Evolutionary conservation across 2,329 filamentous ascomycete species (phyloP).

Genomic region (Seiridium unicorne): DNA sequence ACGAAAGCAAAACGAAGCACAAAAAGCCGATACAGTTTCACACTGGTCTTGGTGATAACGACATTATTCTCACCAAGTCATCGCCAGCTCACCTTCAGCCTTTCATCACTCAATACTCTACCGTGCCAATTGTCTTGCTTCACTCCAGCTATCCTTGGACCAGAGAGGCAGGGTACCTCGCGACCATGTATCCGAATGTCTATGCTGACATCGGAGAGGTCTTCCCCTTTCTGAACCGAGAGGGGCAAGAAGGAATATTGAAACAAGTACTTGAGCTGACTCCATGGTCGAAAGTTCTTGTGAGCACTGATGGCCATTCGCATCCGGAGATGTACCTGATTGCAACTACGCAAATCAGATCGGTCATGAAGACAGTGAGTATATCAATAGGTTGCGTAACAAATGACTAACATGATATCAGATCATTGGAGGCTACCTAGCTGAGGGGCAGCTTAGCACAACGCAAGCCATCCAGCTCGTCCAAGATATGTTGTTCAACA

Average conservation of each 20-base stretch:
- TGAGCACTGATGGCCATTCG: constrained; percentile 78
- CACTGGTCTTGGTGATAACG: constrained; percentile 78
- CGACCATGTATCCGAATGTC: constrained; percentile 73
- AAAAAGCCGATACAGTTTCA: constrained; percentile 82
- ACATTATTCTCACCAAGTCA: constrained; percentile 66
- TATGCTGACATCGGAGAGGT: constrained; percentile 83
- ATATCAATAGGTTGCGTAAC: neutral
- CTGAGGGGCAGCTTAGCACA: constrained; percentile 59
- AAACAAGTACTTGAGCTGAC: constrained; percentile 73
- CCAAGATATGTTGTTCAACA: constrained; percentile 71
- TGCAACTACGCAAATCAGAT: constrained; percentile 69
- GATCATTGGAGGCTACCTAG: constrained; percentile 66
- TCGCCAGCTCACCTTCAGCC: constrained; percentile 75
- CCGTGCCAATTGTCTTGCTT: constrained; percentile 72
- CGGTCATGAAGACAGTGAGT: constrained; percentile 64
- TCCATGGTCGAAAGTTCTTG: constrained; percentile 73
- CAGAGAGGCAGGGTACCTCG: constrained; percentile 74
- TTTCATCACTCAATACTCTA: constrained; percentile 67
- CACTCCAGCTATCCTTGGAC: constrained; percentile 83
- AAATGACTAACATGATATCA: neutral
- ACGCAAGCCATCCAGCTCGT: constrained; percentile 63
- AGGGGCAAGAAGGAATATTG: constrained; percentile 71
- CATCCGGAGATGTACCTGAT: constrained; percentile 77
- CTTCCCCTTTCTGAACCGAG: constrained; percentile 73
- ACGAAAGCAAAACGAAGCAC: constrained; percentile 35